Conservation (phyloP, 2,329 filamentous ascomycete species). For the Hirsutella rhossiliensis region DNA sequence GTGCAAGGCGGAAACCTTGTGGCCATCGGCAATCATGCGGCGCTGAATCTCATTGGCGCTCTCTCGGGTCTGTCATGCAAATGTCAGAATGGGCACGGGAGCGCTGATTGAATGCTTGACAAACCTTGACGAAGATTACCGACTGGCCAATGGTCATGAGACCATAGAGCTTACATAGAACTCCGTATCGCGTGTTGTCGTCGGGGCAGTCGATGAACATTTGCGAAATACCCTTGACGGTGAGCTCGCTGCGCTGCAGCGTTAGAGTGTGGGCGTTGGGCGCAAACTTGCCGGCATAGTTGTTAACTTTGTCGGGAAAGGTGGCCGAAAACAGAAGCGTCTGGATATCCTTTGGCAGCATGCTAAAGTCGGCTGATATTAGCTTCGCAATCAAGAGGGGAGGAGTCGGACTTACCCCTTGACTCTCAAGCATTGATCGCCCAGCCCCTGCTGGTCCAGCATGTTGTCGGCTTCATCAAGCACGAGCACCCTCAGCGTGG, state of each 20-base stretch:
- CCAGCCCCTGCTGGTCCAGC: constrained; percentile 89
- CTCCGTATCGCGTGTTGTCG: constrained; percentile 74
- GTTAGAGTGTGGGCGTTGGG: constrained; percentile 79
- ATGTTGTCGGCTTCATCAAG: constrained; percentile 98
- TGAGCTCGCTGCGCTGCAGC: constrained; percentile 80
- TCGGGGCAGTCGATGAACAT: constrained; percentile 89
- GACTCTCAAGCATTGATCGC: constrained; percentile 87
- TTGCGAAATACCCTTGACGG: constrained; percentile 93
- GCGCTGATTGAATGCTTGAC: background rate
- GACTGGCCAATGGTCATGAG: constrained; percentile 94
- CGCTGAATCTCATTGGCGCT: constrained; percentile 77
- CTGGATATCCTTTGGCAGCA: constrained; percentile 66
- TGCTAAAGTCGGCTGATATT: constrained; percentile 30
- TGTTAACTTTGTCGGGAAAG: constrained; percentile 73
- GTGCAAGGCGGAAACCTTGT: constrained; percentile 83
- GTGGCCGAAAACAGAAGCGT: constrained; percentile 94
- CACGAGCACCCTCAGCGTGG: constrained; percentile 68
- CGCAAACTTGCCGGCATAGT: constrained; percentile 74
- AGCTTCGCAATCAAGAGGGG: constrained; percentile 8
- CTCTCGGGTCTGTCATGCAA: constrained; percentile 53
- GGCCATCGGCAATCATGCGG: constrained; percentile 78
- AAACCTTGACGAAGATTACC: constrained; percentile 91
- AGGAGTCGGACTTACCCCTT: constrained; percentile 49
- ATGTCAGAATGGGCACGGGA: background rate
- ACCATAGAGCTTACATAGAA: constrained; percentile 86